phyloP scores from a whole-genome alignment of 2,329 filamentous ascomycete species.

The Fusarium tricinctum region DNA sequence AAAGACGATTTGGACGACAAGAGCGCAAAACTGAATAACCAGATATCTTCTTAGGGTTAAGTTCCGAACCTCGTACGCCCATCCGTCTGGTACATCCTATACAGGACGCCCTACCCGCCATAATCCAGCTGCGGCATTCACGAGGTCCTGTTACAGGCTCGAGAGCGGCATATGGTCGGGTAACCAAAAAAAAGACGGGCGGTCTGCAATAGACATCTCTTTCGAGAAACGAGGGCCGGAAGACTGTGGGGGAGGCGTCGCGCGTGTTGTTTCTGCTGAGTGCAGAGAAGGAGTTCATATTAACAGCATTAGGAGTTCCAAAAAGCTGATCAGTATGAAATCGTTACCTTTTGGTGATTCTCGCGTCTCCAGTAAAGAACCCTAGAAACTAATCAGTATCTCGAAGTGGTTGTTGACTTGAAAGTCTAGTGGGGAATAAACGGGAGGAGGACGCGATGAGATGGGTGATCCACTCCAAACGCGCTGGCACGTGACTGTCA shows the following conservation, averaged over 20 bases:
- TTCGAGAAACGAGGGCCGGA: conserved; percentile 79
- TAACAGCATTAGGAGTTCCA: conserved; percentile 38
- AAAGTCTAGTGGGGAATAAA: conserved; percentile 16
- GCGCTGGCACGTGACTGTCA: conserved; percentile 49
- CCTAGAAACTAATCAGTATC: conserved; percentile 32
- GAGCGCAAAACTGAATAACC: conserved; percentile 79
- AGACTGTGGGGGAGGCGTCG: conserved; percentile 84
- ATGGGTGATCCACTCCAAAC: conserved; percentile 19
- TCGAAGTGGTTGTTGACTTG: conserved; percentile 39
- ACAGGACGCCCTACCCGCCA: conserved; percentile 49
- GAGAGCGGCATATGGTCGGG: conserved; percentile 68
- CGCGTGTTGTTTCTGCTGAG: conserved; percentile 62
- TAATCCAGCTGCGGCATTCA: conserved; percentile 63
- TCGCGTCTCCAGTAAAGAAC: conserved; percentile 40
- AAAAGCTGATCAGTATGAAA: conserved; percentile 36
- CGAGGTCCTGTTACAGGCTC: conserved; percentile 72
- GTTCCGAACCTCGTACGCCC: conserved; percentile 82
- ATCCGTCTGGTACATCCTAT: conserved; percentile 58
- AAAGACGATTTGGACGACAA: conserved; percentile 77
- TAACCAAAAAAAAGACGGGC: conserved; percentile 54
- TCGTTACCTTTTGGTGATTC: conserved; percentile 14
- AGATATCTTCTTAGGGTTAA: conserved; percentile 93
- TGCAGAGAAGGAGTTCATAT: conserved; percentile 61
- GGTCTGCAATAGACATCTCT: conserved; percentile 71
- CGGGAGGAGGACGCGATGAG: conserved; percentile 22